Base-by-base conservation (phyloP, 2,329 filamentous ascomycete species). In the Thelonectria olida region DNA sequence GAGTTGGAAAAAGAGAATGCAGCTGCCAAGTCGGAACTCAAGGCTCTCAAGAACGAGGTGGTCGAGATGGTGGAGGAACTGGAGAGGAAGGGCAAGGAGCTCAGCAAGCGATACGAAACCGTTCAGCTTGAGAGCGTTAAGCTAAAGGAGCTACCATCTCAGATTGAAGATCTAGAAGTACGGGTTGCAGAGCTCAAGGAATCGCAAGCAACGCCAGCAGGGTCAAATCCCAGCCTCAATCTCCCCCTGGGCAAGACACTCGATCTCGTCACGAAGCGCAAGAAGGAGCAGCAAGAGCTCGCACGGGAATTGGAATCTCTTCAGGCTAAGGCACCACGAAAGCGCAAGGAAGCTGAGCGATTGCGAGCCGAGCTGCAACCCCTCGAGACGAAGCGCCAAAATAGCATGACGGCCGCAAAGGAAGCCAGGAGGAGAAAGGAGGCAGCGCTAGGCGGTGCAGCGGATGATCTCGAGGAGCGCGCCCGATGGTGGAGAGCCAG, bases 1-100 rank as follows among this genome's bases (percentile, higher is more conserved):
- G 88, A 90, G 58, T 79, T 97, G 22, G 92, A 96, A 74, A 82
- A 78, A 67, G 82, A 85, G 58, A 89, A 92, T 62, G 81, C 92
- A 15, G 84, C 83, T 4, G 85, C 87, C 58, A 98, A 98, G 76
- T 87, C 87, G 15, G 85, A 87, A 49, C 84, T 98, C 31, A 93
- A 96, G 75, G 85, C 86, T 41, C 88, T 92, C 71, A 98, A 98
- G 79, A 83, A 85, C 15, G 90, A 94, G 62, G 92, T 97, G 2
- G 87, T 88, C 10, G 84, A 86, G 39, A 86, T 95, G 81, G 88
- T 96, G 15, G 79, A 82, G 20, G 88, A 91, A 62, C 84, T 97
- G 67, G 92, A 96, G 74, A 76, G 74, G 54, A 85, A 85, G 62
- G 89, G 87, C 0, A 79, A 83, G 48, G 84, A 88, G 28, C 77